phyloP scores from a whole-genome alignment of 495 filamentous ascomycete genomes.

The Xylaria longipes region DNA sequence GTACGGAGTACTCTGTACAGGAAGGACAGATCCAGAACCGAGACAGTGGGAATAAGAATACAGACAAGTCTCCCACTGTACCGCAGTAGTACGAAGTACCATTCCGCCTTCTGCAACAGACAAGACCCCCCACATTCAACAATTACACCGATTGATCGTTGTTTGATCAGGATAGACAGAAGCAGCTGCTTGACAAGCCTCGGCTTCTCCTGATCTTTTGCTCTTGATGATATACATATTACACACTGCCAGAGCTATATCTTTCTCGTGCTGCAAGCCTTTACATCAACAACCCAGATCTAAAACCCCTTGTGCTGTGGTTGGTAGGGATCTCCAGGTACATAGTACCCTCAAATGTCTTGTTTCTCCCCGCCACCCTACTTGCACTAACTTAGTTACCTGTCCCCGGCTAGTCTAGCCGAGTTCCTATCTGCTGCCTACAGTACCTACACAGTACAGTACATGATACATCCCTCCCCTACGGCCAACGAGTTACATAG shows the following conservation, averaged over 20 bases:
- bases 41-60: conserved; percentile 5
- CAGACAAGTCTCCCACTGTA: background rate
- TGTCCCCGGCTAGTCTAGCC: background rate
- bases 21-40: background rate
- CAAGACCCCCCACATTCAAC: conserved; percentile 19
- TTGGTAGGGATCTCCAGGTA: no score
- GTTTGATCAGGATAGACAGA: background rate
- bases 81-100: background rate
- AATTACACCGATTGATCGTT: background rate
- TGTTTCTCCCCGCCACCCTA: background rate
- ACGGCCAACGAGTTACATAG: no score
- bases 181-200: conserved; percentile 4
- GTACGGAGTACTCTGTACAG: no score
- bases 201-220: conserved; percentile 3
- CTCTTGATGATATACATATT: background rate
- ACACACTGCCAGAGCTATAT: no score
- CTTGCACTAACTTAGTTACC: no score
- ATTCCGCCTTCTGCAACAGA: background rate
- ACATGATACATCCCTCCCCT: background rate
- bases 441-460: background rate
- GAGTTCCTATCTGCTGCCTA: background rate
- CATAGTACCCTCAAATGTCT: conserved; percentile 9
- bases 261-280: no score
- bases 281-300: no score
- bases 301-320: no score